phyloP scores from a whole-genome alignment of 2,329 filamentous ascomycete species.

The Botrytis sinoallii region DNA sequence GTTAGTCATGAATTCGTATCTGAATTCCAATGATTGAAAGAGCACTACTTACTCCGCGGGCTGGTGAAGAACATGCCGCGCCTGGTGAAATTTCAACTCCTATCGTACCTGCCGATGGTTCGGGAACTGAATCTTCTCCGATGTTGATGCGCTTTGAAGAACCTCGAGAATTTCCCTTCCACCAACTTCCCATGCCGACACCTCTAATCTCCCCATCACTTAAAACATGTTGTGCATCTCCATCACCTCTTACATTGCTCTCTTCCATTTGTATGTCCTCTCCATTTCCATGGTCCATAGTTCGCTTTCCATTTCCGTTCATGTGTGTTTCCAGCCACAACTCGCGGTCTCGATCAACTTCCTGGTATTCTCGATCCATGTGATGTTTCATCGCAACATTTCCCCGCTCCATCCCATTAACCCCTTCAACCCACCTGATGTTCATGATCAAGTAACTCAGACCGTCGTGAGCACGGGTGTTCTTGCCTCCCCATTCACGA shows the following conservation, averaged over 20 bases:
- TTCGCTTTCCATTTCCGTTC: conserved; percentile 18
- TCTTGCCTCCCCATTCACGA: conserved; percentile 67
- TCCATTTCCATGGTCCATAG: conserved; percentile 1
- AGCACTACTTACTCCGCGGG: neutral
- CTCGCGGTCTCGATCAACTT: conserved; percentile 1
- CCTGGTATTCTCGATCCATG: conserved; percentile 25
- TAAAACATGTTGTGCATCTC: neutral
- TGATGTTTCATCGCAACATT: conserved; percentile 40
- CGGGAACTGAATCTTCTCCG: neutral
- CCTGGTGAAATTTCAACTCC: neutral
- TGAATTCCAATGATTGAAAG: too few relatives aligned
- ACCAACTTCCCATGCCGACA: conserved; percentile 31
- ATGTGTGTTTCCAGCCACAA: conserved; percentile 20
- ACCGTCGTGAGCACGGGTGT: conserved; percentile 41
- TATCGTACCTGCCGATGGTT: neutral
- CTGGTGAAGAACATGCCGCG: neutral
- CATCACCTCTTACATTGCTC: conserved; percentile 27
- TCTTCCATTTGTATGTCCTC: conserved; percentile 18
- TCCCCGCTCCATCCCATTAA: conserved; percentile 46
- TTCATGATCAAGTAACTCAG: conserved; percentile 83
- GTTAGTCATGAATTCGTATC: neutral
- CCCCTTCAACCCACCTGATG: conserved; percentile 83
- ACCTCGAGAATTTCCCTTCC: conserved; percentile 19
- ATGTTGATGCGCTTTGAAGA: neutral
- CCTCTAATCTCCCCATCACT: conserved; percentile 26